Evolutionary conservation across 139 green algal genomes (phyloP).

Genomic region (Ettlia oleoabundans): DNA sequence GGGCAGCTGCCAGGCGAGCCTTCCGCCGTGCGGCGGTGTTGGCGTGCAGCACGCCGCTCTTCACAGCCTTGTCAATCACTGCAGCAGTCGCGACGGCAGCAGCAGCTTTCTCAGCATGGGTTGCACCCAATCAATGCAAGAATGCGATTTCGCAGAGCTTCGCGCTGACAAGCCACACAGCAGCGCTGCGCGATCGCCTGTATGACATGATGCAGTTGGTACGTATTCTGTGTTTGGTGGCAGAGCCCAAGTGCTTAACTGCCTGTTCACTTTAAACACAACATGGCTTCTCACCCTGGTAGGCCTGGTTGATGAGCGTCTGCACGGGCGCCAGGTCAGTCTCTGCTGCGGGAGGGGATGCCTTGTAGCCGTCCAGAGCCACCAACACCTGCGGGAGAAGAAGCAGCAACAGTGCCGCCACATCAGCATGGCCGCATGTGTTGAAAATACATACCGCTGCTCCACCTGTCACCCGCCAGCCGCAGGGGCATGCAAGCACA

Average conservation of each 20-base stretch:
- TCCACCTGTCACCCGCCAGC: no score
- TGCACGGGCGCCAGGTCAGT: constrained; percentile 73
- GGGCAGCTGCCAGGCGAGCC: constrained; percentile 72
- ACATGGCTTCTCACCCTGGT: constrained; percentile 46
- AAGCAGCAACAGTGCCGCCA: background rate
- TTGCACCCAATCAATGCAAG: background rate
- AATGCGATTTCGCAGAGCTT: no score
- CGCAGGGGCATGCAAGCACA: no score
- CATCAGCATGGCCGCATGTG: background rate
- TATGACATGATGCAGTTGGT: no score
- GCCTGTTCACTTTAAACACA: no score
- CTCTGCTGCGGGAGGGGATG: constrained; percentile 47
- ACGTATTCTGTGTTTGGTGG: no score
- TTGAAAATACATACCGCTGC: background rate
- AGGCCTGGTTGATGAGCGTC: constrained; percentile 81
- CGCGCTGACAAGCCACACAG: no score
- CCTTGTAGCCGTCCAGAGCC: constrained; percentile 68
- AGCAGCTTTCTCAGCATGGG: background rate
- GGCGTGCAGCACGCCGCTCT: constrained; percentile 83
- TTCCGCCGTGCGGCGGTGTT: constrained; percentile 90
- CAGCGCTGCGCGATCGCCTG: no score
- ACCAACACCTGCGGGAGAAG: constrained; percentile 43
- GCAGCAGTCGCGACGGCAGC: background rate
- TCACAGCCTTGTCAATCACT: constrained; percentile 66
- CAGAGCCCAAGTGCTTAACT: no score